Evolutionary conservation across 148 eudicot species (phyloP).

Genomic region (Nepenthes mirabilis): DNA sequence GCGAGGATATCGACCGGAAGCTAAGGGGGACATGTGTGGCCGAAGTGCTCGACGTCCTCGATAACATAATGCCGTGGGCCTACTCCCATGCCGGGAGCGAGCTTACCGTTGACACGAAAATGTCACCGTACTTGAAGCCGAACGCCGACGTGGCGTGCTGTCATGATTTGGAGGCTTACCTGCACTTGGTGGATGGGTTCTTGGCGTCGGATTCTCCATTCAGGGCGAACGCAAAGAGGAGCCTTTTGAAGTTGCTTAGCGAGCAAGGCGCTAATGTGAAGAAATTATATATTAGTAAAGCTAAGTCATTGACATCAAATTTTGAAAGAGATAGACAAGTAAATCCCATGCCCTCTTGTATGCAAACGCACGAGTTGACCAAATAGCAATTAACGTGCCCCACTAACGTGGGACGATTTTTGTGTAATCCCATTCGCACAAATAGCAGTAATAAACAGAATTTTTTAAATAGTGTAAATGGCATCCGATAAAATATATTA

Average conservation of each 20-base stretch:
- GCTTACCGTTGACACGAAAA: constrained; percentile 53
- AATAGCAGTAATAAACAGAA: no score
- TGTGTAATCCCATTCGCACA: no score
- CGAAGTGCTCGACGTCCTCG: constrained; percentile 29
- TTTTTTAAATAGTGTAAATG: no score
- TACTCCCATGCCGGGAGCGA: constrained; percentile 70
- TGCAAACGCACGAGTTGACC: no score
- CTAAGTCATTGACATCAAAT: constrained; percentile 17
- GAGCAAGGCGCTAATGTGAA: constrained; percentile 79
- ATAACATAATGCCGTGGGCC: constrained; percentile 59
- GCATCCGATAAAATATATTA: no score
- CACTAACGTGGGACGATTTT: no score
- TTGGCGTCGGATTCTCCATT: constrained; percentile 53
- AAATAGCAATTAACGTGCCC: no score
- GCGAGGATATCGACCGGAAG: constrained; percentile 47
- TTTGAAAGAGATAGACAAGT: no score
- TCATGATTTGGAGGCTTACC: constrained; percentile 85
- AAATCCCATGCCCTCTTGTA: no score
- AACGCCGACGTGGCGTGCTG: constrained; percentile 79
- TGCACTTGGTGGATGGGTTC: constrained; percentile 78
- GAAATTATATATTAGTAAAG: constrained; percentile 65
- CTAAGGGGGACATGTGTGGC: constrained; percentile 20
- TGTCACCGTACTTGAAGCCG: constrained; percentile 69
- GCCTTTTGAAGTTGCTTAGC: constrained; percentile 42
- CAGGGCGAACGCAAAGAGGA: constrained; percentile 71